Evolutionary conservation across 106 monocot species (phyloP).

Genomic region (Gastrodia elata): DNA sequence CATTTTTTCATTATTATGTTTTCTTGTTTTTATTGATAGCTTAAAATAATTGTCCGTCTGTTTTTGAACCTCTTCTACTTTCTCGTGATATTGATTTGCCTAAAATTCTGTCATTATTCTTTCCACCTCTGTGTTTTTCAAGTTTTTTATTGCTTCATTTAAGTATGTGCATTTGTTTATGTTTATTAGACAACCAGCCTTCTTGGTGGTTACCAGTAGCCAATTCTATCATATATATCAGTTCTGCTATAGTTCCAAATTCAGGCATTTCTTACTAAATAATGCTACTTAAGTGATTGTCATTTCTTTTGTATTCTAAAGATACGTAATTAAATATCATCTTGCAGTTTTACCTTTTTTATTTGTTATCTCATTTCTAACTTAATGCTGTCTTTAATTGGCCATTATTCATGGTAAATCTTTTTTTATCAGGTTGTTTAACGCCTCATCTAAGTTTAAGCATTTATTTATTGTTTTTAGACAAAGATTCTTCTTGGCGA

Average conservation of each 20-base stretch:
- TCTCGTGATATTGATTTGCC: not conserved
- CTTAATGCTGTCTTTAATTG: no score
- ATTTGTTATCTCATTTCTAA: no score
- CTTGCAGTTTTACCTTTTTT: no score
- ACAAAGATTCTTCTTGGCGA: conserved; percentile 69
- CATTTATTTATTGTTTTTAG: conserved; percentile 25
- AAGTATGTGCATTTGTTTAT: conserved; percentile 1
- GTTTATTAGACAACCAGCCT: conserved; percentile 53
- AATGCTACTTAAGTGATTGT: no score
- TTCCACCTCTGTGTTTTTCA: not conserved
- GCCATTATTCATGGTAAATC: conserved; percentile 1
- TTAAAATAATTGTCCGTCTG: not conserved
- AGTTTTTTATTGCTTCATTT: not conserved
- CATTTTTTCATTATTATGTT: not conserved
- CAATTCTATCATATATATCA: no score
- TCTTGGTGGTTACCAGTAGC: no score
- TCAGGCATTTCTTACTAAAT: no score
- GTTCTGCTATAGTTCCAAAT: no score
- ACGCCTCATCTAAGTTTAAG: not conserved
- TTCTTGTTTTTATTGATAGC: not conserved
- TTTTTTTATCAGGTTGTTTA: not conserved
- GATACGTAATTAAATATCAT: no score
- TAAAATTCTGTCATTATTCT: not conserved
- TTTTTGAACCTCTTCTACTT: not conserved
- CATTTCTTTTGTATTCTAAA: no score